Evolutionary conservation across 345 rosid genomes (phyloP), one percentile per base, ranked within the genome.

Genomic region (Populus deltoides): DNA sequence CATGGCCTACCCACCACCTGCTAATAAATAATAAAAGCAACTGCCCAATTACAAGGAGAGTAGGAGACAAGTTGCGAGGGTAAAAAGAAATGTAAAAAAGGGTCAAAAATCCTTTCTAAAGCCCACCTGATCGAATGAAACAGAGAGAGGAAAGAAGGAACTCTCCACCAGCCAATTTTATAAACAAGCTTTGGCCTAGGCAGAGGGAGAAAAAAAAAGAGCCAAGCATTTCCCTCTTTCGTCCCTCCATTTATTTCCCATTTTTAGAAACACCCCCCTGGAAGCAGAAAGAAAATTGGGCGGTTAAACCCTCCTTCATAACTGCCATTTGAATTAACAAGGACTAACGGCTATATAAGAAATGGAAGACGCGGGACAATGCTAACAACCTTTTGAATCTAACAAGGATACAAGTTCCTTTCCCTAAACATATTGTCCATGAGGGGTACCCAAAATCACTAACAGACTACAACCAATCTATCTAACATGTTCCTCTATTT

Each of bases 301-400:
- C 87, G 87, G 87, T 57, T 35, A 80, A 74, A 35, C 38, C 38
- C 7, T 35, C 70, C 75, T 65, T 62, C 67, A 29, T 75, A 87
- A 87, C 90, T 83, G 77, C 77, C 84, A 81, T 87, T 87, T 85
- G 88, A 87, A 87, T 78, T 74, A 55, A 43, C 78, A 78, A 8
- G 17, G 39, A 66, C 57, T 41, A 84, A 84, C 87, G 84, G 84
- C 82, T 84, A 78, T 77, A 43, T 45, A 41, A 49, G 71, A 43
- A 63, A 77, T 59, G 68, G 63, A 59, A 24, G 74, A 70, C 73
- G 83, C 77, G 84, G 82, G 84, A 77, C 68, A 36, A 18, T 68
- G 45, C 87, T 73, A 87, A 85, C 89, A 70, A 83, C 85, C 65
- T 87, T 85, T 87, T 81, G 85, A 84, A 82, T 59, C 81, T 67